Conservation (phyloP, 495 filamentous ascomycete species). For the Hypoxylon rickii region DNA sequence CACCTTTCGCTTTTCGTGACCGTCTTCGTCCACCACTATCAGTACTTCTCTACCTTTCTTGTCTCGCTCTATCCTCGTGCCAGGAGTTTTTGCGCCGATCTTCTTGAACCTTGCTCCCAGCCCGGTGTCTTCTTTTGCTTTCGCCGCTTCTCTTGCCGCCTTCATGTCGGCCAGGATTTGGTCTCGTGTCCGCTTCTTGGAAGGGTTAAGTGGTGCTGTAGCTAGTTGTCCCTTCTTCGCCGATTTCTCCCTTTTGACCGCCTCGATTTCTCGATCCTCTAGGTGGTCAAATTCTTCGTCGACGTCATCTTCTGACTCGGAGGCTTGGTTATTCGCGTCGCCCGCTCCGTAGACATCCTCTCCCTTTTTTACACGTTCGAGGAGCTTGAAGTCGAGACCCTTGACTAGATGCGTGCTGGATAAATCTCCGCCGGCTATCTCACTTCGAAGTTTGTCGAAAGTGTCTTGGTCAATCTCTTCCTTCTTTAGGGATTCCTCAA, state of each 20-base stretch:
- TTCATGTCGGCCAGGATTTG: constrained; percentile 83
- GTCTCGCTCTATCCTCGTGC: constrained; percentile 75
- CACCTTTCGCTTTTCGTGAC: constrained; percentile 86
- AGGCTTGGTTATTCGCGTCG: constrained; percentile 28
- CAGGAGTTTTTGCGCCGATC: constrained; percentile 68
- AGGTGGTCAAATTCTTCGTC: constrained; percentile 81
- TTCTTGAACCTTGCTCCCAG: constrained; percentile 83
- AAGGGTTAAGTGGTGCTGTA: constrained; percentile 60
- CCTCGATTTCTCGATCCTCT: constrained; percentile 64
- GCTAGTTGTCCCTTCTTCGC: constrained; percentile 76
- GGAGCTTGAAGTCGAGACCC: constrained; percentile 82
- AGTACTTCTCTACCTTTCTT: constrained; percentile 79
- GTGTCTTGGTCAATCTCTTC: constrained; percentile 76
- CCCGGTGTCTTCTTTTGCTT: constrained; percentile 57
- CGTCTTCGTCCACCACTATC: constrained; percentile 83
- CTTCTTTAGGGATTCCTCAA: constrained; percentile 82
- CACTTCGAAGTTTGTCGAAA: constrained; percentile 70
- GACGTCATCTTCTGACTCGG: constrained; percentile 49
- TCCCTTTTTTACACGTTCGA: constrained; percentile 72
- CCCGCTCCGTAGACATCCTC: constrained; percentile 66
- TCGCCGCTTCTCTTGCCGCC: constrained; percentile 68
- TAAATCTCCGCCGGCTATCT: constrained; percentile 84
- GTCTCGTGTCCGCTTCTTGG: constrained; percentile 75
- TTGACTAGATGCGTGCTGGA: constrained; percentile 84
- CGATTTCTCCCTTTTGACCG: constrained; percentile 60